Conservation (phyloP, 768 basidiomycete species). For the Cyclocybe aegerita region DNA sequence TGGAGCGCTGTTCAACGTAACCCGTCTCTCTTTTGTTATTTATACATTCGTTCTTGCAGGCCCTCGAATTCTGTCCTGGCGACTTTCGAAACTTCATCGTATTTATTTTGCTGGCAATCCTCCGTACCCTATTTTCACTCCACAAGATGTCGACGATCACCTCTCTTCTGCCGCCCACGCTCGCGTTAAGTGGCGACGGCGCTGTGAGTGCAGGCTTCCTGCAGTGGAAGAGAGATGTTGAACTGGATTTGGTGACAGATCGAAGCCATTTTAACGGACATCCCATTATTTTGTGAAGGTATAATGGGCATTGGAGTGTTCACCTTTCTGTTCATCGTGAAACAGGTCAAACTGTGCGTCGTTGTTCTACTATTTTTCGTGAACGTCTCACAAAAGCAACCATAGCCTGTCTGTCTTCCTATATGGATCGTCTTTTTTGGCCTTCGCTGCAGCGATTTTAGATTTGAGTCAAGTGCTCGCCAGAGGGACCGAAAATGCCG, state of each 20-base stretch:
- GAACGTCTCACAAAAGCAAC: not conserved
- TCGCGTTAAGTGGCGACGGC: conserved; percentile 39
- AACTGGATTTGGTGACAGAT: conserved; percentile 35
- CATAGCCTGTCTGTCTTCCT: conserved; percentile 49
- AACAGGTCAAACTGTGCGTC: conserved; percentile 51
- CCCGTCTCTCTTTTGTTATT: conserved; percentile 3
- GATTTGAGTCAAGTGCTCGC: conserved; percentile 59
- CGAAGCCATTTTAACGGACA: conserved; percentile 56
- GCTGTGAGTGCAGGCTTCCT: conserved; percentile 35
- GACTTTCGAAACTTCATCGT: conserved; percentile 9
- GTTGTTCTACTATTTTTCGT: not conserved
- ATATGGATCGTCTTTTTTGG: conserved; percentile 54
- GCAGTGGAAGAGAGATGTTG: not conserved
- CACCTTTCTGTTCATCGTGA: conserved; percentile 53
- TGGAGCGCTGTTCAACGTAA: conserved; percentile 2
- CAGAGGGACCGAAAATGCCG: conserved; percentile 27
- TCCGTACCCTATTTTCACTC: not conserved
- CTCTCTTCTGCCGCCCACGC: conserved; percentile 16
- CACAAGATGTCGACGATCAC: conserved; percentile 11
- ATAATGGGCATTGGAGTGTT: conserved; percentile 63
- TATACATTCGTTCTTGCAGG: conserved; percentile 3
- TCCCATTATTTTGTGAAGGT: conserved; percentile 67
- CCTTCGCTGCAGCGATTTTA: conserved; percentile 61
- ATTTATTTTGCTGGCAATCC: conserved; percentile 1
- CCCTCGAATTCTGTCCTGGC: conserved; percentile 15